A percentile compares a stretch with the other conserved stretches of the same genome.
Evolutionary conservation across 495 filamentous ascomycete species (phyloP).

Genomic region (Penicillium ochrochloron): DNA sequence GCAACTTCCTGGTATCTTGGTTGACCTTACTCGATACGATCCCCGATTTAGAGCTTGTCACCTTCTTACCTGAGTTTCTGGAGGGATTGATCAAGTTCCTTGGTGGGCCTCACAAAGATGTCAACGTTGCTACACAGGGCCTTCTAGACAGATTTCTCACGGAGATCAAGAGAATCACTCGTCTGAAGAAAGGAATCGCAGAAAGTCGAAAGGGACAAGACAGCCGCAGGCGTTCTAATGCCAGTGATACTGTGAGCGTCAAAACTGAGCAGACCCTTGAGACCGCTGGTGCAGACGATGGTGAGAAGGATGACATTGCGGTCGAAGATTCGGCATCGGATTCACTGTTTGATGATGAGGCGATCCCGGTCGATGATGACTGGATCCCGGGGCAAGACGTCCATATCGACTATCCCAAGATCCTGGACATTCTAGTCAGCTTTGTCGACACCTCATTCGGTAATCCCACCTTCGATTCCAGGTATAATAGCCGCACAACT

Average conservation of each 20-base stretch:
- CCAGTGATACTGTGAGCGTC: constrained; percentile 65
- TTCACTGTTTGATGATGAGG: constrained; percentile 63
- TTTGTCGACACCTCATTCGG: constrained; percentile 85
- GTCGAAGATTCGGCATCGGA: constrained; percentile 64
- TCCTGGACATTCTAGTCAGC: constrained; percentile 87
- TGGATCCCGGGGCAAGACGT: constrained; percentile 99
- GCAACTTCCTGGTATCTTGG: constrained; percentile 96
- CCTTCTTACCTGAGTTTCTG: constrained; percentile 89
- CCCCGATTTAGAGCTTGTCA: constrained; percentile 93
- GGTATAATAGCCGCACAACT: constrained; percentile 3
- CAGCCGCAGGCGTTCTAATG: constrained; percentile 67
- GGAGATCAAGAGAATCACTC: constrained; percentile 93
- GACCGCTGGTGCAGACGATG: constrained; percentile 32
- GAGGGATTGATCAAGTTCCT: constrained; percentile 91
- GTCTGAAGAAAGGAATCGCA: constrained; percentile 87
- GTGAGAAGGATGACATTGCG: constrained; percentile 50
- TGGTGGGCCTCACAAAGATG: constrained; percentile 87
- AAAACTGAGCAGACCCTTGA: constrained; percentile 53
- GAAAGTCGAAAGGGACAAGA: constrained; percentile 78
- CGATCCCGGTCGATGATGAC: constrained; percentile 74
- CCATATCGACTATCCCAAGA: constrained; percentile 88
- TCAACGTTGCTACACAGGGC: constrained; percentile 87
- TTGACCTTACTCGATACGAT: constrained; percentile 95
- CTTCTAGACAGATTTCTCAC: constrained; percentile 90
- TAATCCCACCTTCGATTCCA: constrained; percentile 35